phyloP scores from a whole-genome alignment of 495 filamentous ascomycete genomes.

The Annulohypoxylon nitens region DNA sequence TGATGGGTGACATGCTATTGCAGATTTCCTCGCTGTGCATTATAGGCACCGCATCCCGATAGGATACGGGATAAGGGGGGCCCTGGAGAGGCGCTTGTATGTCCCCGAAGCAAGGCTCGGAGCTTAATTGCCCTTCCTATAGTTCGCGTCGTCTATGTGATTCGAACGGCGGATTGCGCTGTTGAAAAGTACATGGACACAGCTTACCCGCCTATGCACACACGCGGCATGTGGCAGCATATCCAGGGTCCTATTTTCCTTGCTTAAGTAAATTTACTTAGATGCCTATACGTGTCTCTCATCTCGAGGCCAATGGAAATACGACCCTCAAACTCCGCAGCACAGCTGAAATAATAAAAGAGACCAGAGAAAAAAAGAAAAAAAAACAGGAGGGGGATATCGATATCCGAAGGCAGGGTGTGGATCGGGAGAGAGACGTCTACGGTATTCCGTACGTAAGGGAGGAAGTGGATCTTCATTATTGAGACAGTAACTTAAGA shows the following conservation, averaged over 20 bases:
- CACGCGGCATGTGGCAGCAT: slow-evolving; percentile 22
- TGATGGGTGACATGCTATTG: slow-evolving; percentile 5
- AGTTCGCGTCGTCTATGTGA: slow-evolving; percentile 24
- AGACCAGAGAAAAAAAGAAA: slow-evolving; percentile 30
- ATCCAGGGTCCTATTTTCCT: not conserved
- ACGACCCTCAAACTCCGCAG: slow-evolving; percentile 8
- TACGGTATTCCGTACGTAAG: not conserved
- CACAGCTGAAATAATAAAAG: slow-evolving; percentile 20
- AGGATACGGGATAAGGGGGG: slow-evolving; percentile 1
- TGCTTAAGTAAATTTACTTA: not conserved
- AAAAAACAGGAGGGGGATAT: slow-evolving; percentile 11
- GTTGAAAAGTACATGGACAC: slow-evolving; percentile 7
- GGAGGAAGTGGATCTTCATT: slow-evolving; percentile 12
- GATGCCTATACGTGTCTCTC: not conserved
- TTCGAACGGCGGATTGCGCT: slow-evolving; percentile 29
- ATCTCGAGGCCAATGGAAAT: slow-evolving; percentile 13
- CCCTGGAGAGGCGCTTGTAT: slow-evolving; percentile 20
- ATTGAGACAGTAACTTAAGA: slow-evolving; percentile 19
- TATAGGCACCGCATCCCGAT: slow-evolving; percentile 18
- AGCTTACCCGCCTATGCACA: slow-evolving; percentile 36
- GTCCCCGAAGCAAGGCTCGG: slow-evolving; percentile 37
- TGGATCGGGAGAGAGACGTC: slow-evolving; percentile 6
- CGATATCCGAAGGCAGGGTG: slow-evolving; percentile 17
- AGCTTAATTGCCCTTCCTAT: slow-evolving; percentile 40
- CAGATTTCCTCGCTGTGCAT: slow-evolving; percentile 16